Evolutionary conservation across 177 flowering plant genomes (phyloP), one percentile per base, ranked within the genome.

Genomic region (Viscum album): DNA sequence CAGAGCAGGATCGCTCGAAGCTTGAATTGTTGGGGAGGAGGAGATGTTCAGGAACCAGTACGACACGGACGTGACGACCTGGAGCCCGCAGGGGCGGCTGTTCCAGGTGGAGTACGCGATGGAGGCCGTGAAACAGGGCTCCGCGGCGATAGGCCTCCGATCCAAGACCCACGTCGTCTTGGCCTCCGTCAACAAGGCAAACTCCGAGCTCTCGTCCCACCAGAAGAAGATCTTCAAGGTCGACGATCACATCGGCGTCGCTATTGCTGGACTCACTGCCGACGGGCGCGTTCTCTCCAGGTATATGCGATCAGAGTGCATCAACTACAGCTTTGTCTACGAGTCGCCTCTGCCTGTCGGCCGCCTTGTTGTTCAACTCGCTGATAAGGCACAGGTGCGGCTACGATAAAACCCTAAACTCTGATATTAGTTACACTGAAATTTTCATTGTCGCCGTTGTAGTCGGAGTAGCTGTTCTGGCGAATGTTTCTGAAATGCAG

Each of bases 321-420:
- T 88, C 61, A 92, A 89, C 54, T 81, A 91, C 73, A 68, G 75
- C 61, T 92, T 83, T 73, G 80, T 89, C 39, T 95, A 92, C 68
- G 97, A 89, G 80, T 83, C 89, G 2, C 92, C 89, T 4, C 87
- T 92, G 23, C 96, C 97, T 0, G 97, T 95, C 26, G 96, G 97
- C 17, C 81, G 99, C 2, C 87, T 92, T 47, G 99, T 92, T 23
- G 97, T 92, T 64, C 96, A 90, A 80, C 88, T 95, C 56, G 96
- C 99, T 11, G 99, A 95, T 67, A 95, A 95, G 79, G 97, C 99
- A 37, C 99, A 94, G 99, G 99, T 91, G n/a, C n/a, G n/a, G n/a
- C n/a, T n/a, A n/a, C n/a, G n/a, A n/a, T n/a, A n/a, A n/a, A n/a
- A n/a, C n/a, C n/a, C 16, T 10, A 50, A 10, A 26, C 15, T 39